Evolutionary conservation across 495 filamentous ascomycete species (phyloP).

Genomic region (Neurospora sublineolata): DNA sequence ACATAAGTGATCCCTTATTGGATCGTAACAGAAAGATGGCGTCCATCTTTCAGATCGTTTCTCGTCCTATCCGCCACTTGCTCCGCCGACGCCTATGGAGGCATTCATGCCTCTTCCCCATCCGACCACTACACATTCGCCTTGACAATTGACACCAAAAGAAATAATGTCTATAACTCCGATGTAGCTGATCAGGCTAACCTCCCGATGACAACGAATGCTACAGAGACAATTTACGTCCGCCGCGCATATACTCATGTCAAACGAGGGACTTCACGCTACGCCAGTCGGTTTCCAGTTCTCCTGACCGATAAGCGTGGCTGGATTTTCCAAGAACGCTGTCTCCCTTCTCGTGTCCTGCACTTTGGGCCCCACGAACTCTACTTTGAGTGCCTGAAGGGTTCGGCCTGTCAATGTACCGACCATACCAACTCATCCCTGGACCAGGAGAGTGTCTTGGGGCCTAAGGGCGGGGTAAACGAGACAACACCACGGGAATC

Average conservation of each 20-base stretch:
- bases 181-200: background rate
- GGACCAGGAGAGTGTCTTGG: too few species aligned
- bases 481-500: too few species aligned
- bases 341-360: slow-evolving; percentile 9
- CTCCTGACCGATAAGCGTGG: slow-evolving; percentile 10
- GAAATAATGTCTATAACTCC: background rate
- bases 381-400: slow-evolving; percentile 5
- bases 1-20: too few species aligned
- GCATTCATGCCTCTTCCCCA: background rate
- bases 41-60: slow-evolving; percentile 1
- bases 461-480: too few species aligned
- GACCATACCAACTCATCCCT: background rate
- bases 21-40: too few species aligned
- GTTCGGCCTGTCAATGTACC: slow-evolving; percentile 10
- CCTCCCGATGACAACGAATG: background rate
- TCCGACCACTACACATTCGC: background rate
- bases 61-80: slow-evolving; percentile 11
- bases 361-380: slow-evolving; percentile 14
- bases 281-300: background rate
- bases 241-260: slow-evolving; percentile 1
- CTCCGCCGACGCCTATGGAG: background rate
- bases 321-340: slow-evolving; percentile 15
- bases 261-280: background rate
- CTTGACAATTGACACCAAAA: background rate
- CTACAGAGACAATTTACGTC: background rate